Evolutionary conservation across 2,329 filamentous ascomycete species (phyloP).

Genomic region (Coniella lustricola): DNA sequence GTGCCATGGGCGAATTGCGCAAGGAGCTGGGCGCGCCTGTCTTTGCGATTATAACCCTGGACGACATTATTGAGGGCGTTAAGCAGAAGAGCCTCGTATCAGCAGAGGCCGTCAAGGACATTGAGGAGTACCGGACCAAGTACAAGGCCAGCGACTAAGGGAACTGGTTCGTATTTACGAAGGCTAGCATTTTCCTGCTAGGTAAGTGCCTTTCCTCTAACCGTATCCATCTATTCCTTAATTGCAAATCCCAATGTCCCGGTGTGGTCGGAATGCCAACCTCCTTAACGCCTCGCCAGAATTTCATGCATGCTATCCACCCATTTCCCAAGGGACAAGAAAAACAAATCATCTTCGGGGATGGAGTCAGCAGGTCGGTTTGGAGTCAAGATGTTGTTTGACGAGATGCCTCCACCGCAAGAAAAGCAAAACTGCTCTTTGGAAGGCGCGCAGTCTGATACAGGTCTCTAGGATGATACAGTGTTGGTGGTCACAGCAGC

Average conservation of each 20-base stretch:
- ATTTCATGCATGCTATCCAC: slow-evolving; percentile 11
- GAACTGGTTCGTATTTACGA: not conserved
- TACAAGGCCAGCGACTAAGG: slow-evolving; percentile 53
- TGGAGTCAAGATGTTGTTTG: not conserved
- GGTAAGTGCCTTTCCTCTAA: slow-evolving; percentile 12
- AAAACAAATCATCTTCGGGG: slow-evolving; percentile 2
- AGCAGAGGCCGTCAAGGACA: slow-evolving; percentile 55
- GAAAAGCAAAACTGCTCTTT: not conserved
- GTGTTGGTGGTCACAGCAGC: slow-evolving; percentile 3
- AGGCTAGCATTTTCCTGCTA: slow-evolving; percentile 7
- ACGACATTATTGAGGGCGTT: slow-evolving; percentile 71
- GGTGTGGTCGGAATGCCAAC: slow-evolving; percentile 10
- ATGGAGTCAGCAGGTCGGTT: slow-evolving; percentile 3
- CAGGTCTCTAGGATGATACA: slow-evolving; percentile 11
- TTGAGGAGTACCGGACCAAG: slow-evolving; percentile 66
- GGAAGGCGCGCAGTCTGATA: slow-evolving; percentile 5
- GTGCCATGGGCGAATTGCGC: slow-evolving; percentile 79
- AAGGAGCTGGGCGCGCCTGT: slow-evolving; percentile 81
- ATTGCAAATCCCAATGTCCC: slow-evolving; percentile 9
- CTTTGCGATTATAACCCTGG: slow-evolving; percentile 72
- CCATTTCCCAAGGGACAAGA: slow-evolving; percentile 3
- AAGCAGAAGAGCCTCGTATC: slow-evolving; percentile 53
- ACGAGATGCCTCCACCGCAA: slow-evolving; percentile 3
- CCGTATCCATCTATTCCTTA: slow-evolving; percentile 16
- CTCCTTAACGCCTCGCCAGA: slow-evolving; percentile 17